These are phyloP conservation scores for Hymenoscyphus albidus DNA, from an alignment of 2,329 filamentous ascomycete species.

Conservation along the genomic window DNA sequence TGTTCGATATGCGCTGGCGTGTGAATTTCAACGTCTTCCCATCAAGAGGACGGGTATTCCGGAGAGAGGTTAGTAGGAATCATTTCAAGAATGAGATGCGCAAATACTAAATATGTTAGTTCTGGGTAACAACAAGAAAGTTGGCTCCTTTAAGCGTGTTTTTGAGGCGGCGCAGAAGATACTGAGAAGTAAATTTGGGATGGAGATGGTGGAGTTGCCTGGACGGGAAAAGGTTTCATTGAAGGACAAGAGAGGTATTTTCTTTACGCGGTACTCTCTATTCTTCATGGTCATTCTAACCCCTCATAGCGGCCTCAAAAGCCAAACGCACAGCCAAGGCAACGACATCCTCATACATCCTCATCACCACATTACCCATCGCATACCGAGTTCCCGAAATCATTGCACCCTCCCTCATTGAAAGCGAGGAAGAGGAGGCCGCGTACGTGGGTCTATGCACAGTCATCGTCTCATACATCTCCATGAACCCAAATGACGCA, in stretches of 20 bases:
- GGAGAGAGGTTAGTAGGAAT: conserved; percentile 50
- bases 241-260: conserved; percentile 69
- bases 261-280: neutral
- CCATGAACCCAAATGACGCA: conserved; percentile 62
- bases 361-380: conserved; percentile 68
- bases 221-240: conserved; percentile 76
- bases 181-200: conserved; percentile 74
- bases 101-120: conserved; percentile 18
- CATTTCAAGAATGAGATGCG: neutral
- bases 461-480: conserved; percentile 72
- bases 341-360: conserved; percentile 66
- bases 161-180: conserved; percentile 74
- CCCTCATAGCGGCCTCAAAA: conserved; percentile 26
- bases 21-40: conserved; percentile 58
- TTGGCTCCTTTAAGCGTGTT: conserved; percentile 66
- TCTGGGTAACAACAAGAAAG: conserved; percentile 44
- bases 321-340: conserved; percentile 42
- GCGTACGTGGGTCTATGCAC: conserved; percentile 79
- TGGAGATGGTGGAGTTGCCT: conserved; percentile 84
- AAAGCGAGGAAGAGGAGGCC: conserved; percentile 65
- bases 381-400: conserved; percentile 64
- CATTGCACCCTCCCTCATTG: conserved; percentile 62
- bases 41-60: conserved; percentile 60
- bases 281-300: neutral
- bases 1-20: conserved; percentile 64